These are phyloP conservation scores for Auricularia sp. DNA, from an alignment of 768 basidiomycete genomes.

Conservation along the genomic window DNA sequence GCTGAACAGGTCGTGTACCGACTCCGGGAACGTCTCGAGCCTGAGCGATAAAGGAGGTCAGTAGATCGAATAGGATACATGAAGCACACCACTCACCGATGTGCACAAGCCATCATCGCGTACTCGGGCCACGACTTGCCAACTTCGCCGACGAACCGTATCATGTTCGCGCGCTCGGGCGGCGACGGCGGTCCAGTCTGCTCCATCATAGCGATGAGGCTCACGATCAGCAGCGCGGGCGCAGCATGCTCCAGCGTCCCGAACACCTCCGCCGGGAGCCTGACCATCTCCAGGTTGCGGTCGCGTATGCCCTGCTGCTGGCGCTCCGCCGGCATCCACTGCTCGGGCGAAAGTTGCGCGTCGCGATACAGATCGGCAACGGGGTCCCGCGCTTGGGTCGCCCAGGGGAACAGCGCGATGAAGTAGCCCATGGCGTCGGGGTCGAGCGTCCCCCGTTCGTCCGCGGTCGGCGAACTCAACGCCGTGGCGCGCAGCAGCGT, in stretches of 20 bases:
- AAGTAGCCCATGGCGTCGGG: slow-evolving; percentile 68
- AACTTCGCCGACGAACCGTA: neutral
- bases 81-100: neutral
- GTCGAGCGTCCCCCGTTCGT: slow-evolving; percentile 38
- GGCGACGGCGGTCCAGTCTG: neutral
- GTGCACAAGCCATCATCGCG: neutral
- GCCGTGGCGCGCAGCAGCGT: slow-evolving; percentile 36
- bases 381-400: slow-evolving; percentile 38
- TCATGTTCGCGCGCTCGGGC: neutral
- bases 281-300: neutral
- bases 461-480: slow-evolving; percentile 21
- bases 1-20: neutral
- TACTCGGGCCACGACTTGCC: neutral
- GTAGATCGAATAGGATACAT: neutral
- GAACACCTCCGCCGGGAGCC: neutral
- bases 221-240: neutral
- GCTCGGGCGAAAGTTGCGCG: slow-evolving; percentile 31
- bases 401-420: slow-evolving; percentile 63
- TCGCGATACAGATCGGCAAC: slow-evolving; percentile 57
- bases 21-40: neutral
- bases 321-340: neutral
- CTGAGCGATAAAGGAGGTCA: neutral
- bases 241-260: neutral
- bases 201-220: neutral
- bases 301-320: neutral